Evolutionary conservation across 768 basidiomycete genomes (phyloP), one percentile per base, ranked within the genome.

Genomic region (Jaapia argillacea): DNA sequence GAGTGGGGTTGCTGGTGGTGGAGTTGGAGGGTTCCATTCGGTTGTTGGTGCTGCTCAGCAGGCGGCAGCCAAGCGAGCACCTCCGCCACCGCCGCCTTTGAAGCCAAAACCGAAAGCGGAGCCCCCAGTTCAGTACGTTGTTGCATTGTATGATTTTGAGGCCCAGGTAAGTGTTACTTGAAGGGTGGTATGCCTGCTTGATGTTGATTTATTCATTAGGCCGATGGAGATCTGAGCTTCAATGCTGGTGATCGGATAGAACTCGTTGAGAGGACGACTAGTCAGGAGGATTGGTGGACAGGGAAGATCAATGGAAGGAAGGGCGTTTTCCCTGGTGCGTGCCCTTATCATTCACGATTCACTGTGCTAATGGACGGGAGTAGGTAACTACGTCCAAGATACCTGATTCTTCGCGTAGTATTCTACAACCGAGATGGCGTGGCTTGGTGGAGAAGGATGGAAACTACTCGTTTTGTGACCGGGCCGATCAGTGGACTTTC

Each of bases 271-370:
- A 77, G 76, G 61, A 81, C 83, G 14, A 75, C 74, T 5, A 92
- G 79, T 54, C 58, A 81, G 22, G 89, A 98, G 58, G 93, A 98
- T 57, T 97, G 93, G 93, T 98, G 94, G 94, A 96, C 92, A 22
- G 93, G 94, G 5, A 73, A 76, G 54, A 42, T 94, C 51, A 79
- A 88, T 50, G 91, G 91, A 5, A 58, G 60, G 48, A 77, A 88
- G 58, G 93, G 93, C 5, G 85, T 92, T 13, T 97, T 97, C 65
- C 94, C 93, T 44, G 88, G 86, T 75, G 65, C n/a, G n/a, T n/a
- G n/a, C n/a, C n/a, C n/a, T n/a, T n/a, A n/a, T n/a, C n/a, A n/a
- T n/a, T n/a, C n/a, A n/a, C n/a, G n/a, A n/a, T n/a, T n/a, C n/a
- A n/a, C n/a, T n/a, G n/a, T n/a, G n/a, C n/a, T n/a, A n/a, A n/a